Conservation (phyloP, 306 rosid species). For the Cicer chorassanicum region DNA sequence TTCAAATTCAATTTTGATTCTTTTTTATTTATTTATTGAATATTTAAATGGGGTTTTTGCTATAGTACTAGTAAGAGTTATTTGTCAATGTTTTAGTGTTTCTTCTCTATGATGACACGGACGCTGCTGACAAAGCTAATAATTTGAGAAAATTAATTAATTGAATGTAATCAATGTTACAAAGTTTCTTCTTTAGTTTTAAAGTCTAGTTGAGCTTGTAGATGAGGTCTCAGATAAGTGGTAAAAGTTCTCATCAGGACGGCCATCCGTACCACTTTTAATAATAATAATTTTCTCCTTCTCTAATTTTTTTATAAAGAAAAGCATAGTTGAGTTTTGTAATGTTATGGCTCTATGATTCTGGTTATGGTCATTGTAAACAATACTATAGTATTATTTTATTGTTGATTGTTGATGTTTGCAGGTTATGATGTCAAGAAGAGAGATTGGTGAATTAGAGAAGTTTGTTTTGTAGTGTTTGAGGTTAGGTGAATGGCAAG, state of each 20-base stretch:
- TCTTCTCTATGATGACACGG: no score
- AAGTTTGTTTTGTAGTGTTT: constrained; percentile 40
- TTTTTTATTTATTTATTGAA: background rate
- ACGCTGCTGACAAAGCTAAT: no score
- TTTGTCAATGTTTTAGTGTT: background rate
- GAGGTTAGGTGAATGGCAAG: constrained; percentile 33
- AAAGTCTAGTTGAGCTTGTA: no score
- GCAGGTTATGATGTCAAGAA: constrained; percentile 52
- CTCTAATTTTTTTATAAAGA: background rate
- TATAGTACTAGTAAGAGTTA: background rate
- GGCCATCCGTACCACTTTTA: background rate
- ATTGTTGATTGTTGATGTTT: constrained; percentile 40
- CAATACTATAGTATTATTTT: background rate
- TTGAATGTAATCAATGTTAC: no score
- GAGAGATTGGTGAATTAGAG: constrained; percentile 45
- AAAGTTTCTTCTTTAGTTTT: no score
- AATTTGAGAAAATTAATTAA: no score
- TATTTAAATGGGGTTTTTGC: background rate
- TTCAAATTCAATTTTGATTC: background rate
- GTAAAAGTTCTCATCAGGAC: no score
- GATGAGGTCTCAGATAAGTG: no score
- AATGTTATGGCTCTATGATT: constrained; percentile 8
- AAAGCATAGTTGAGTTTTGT: constrained; percentile 9
- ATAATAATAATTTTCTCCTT: no score
- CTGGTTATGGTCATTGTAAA: constrained; percentile 8